Conservation (phyloP, 805 yeast genomes). For the Grigorovia humatica region DNA sequence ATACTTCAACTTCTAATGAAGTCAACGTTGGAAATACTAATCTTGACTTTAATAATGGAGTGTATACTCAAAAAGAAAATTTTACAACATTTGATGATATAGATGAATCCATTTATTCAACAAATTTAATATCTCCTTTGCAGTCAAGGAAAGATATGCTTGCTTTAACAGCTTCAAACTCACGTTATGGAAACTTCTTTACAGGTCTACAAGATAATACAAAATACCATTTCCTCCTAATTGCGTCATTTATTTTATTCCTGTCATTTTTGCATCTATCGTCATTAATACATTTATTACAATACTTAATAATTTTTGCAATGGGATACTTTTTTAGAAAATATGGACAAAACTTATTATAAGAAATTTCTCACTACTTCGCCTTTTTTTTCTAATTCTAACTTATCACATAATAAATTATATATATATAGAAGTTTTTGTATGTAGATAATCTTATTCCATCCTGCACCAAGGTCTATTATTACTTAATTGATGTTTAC, state of each 20-base stretch:
- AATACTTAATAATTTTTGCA: too few relatives aligned
- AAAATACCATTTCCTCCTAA: neutral
- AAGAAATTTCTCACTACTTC: too few relatives aligned
- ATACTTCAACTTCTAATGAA: neutral
- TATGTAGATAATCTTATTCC: constrained; percentile 17
- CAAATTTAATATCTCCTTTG: neutral
- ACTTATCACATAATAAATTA: neutral
- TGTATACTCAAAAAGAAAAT: neutral
- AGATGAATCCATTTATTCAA: neutral
- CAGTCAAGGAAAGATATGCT: neutral
- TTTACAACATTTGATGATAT: neutral
- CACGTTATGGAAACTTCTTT: neutral
- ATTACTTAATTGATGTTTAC: constrained; percentile 55
- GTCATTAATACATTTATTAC: neutral
- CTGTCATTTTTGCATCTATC: neutral
- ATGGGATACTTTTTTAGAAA: neutral
- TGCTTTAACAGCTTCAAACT: neutral
- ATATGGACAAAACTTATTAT: neutral
- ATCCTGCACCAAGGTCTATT: constrained; percentile 75
- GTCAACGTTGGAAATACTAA: neutral
- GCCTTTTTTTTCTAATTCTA: too few relatives aligned
- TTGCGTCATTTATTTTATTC: neutral
- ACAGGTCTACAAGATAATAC: neutral
- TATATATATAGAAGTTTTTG: neutral
- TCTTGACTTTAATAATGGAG: too few relatives aligned